Conservation (phyloP, 805 yeast species). For the Candida arabinofermentans region DNA sequence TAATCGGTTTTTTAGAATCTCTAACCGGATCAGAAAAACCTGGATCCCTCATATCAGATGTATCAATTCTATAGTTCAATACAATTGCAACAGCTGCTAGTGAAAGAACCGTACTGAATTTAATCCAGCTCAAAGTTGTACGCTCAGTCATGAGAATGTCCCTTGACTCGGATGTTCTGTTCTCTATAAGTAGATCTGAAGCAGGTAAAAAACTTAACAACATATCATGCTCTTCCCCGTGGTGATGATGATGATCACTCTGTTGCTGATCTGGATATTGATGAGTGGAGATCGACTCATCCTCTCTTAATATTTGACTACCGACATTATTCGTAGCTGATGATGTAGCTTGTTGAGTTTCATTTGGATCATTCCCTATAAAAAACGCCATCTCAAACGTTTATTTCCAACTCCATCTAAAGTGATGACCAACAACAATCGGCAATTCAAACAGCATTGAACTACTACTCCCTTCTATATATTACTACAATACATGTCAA, state of each 20-base stretch:
- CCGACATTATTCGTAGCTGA: background rate
- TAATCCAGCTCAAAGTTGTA: conserved; percentile 45
- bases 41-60: conserved; percentile 19
- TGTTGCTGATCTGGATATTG: background rate
- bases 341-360: background rate
- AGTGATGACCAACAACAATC: too few species aligned
- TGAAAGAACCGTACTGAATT: conserved; percentile 42
- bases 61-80: conserved; percentile 41
- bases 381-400: background rate
- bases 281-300: background rate
- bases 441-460: too few species aligned
- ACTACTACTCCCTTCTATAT: too few species aligned
- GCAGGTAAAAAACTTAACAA: conserved; percentile 12
- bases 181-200: conserved; percentile 28
- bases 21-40: conserved; percentile 4
- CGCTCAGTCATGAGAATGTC: conserved; percentile 53
- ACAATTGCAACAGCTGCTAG: conserved; percentile 45
- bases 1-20: conserved; percentile 13
- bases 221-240: conserved; percentile 8
- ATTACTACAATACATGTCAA: too few species aligned
- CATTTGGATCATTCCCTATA: background rate
- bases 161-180: conserved; percentile 46
- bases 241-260: background rate
- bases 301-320: background rate
- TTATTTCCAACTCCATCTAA: too few species aligned